Conservation (phyloP, 352 stramenopile genomes). For the Pythium phragmitis region DNA sequence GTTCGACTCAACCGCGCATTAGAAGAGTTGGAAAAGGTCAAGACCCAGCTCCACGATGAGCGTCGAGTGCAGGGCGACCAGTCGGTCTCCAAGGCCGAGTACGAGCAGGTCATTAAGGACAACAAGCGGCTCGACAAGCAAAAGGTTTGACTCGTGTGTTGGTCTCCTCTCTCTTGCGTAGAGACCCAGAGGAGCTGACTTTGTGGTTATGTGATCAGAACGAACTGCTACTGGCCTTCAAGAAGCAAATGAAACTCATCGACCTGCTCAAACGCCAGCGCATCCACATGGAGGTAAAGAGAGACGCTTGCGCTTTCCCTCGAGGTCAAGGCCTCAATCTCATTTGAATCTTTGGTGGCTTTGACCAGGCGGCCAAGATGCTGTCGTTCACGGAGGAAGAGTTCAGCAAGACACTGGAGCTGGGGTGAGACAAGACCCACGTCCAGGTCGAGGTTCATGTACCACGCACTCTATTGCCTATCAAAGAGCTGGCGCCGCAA, state of each 20-base stretch:
- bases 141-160: slow-evolving; percentile 34
- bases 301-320: not conserved
- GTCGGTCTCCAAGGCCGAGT: slow-evolving; percentile 48
- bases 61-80: slow-evolving; percentile 45
- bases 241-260: slow-evolving; percentile 88
- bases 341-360: slow-evolving; percentile 2
- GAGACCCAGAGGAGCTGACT: not conserved
- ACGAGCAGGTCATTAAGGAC: slow-evolving; percentile 59
- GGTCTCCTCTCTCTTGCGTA: not conserved
- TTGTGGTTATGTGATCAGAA: slow-evolving; percentile 31
- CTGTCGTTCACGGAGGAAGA: slow-evolving; percentile 84
- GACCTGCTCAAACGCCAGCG: slow-evolving; percentile 83
- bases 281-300: slow-evolving; percentile 78
- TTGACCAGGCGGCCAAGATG: slow-evolving; percentile 73
- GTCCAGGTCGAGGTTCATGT: not conserved
- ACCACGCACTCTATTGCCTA: slow-evolving; percentile 20
- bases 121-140: slow-evolving; percentile 83
- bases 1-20: slow-evolving; percentile 73
- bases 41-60: slow-evolving; percentile 64
- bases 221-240: slow-evolving; percentile 73
- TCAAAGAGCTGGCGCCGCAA: slow-evolving; percentile 68
- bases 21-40: slow-evolving; percentile 75
- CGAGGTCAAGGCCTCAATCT: not conserved
- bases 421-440: slow-evolving; percentile 29
- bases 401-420: slow-evolving; percentile 75